These are phyloP conservation scores for Pythium coloratum DNA, from an alignment of 352 stramenopile species.

Conservation along the genomic window DNA sequence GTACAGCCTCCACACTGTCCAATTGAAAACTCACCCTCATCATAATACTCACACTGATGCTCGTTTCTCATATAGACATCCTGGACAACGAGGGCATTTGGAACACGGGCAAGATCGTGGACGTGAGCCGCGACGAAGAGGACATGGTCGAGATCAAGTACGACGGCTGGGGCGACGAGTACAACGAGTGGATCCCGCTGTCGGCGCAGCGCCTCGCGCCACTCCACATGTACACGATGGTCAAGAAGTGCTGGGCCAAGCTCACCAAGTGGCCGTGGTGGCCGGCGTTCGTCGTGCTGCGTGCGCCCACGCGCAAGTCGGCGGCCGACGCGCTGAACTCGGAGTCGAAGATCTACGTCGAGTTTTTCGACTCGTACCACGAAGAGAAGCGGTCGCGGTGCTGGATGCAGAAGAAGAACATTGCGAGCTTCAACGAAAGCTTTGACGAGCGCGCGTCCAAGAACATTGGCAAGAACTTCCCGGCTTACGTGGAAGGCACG, in stretches of 20 bases:
- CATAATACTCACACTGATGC: background rate
- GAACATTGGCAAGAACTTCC: slow-evolving; percentile 81
- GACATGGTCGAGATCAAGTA: slow-evolving; percentile 80
- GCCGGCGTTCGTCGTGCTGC: slow-evolving; percentile 79
- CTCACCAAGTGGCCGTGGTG: slow-evolving; percentile 84
- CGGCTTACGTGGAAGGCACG: slow-evolving; percentile 65
- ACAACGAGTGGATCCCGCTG: slow-evolving; percentile 74
- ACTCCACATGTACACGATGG: slow-evolving; percentile 79
- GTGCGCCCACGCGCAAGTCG: slow-evolving; percentile 53
- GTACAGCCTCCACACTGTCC: slow-evolving; percentile 12
- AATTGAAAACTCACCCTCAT: background rate
- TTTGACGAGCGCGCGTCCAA: slow-evolving; percentile 81
- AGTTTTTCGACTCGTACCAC: slow-evolving; percentile 83
- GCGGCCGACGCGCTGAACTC: slow-evolving; percentile 55
- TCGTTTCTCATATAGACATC: slow-evolving; percentile 41
- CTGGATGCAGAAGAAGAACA: slow-evolving; percentile 85
- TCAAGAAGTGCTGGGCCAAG: slow-evolving; percentile 88
- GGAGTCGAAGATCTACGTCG: slow-evolving; percentile 79
- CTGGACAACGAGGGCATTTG: slow-evolving; percentile 84
- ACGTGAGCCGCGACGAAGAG: slow-evolving; percentile 63
- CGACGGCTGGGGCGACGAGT: slow-evolving; percentile 80
- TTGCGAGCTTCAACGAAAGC: slow-evolving; percentile 63
- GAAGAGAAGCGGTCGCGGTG: slow-evolving; percentile 73
- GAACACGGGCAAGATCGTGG: slow-evolving; percentile 73
- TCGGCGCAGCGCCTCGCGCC: slow-evolving; percentile 61